Percentiles rank a stretch among this genome's conserved stretches.
Conservation (phyloP, 345 rosid species). For the Citrus medica region DNA sequence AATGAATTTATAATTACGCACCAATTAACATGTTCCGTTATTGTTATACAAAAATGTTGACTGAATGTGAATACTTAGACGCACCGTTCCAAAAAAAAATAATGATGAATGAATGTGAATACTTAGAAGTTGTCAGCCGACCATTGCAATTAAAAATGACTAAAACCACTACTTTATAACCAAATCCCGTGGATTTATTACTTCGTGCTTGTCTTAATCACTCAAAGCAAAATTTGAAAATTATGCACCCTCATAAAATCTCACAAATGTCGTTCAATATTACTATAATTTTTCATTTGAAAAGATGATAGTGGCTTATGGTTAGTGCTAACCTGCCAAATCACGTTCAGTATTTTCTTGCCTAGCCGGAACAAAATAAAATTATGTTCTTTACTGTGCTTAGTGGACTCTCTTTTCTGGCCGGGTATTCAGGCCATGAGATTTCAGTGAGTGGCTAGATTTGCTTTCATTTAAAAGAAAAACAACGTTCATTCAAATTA, state of each 20-base stretch:
- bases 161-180: too few relatives aligned
- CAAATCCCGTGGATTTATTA: too few relatives aligned
- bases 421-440: background rate
- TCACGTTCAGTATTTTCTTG: background rate
- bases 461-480: background rate
- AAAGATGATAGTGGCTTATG: background rate
- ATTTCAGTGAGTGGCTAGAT: background rate
- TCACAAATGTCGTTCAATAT: background rate
- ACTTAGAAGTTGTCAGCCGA: too few relatives aligned
- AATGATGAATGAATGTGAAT: too few relatives aligned
- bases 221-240: slow-evolving; percentile 4
- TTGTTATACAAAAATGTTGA: too few relatives aligned
- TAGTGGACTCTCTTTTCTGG: background rate
- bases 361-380: background rate
- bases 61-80: too few relatives aligned
- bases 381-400: background rate
- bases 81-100: too few relatives aligned
- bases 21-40: too few relatives aligned
- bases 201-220: slow-evolving; percentile 21
- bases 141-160: too few relatives aligned
- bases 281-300: background rate
- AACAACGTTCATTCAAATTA: background rate
- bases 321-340: slow-evolving; percentile 1
- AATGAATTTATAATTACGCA: too few relatives aligned
- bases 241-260: background rate